A percentile compares a stretch with the other conserved stretches of the same genome.
phyloP scores from a whole-genome alignment of 2,329 filamentous ascomycete species.

The Nectriaceae sp. region DNA sequence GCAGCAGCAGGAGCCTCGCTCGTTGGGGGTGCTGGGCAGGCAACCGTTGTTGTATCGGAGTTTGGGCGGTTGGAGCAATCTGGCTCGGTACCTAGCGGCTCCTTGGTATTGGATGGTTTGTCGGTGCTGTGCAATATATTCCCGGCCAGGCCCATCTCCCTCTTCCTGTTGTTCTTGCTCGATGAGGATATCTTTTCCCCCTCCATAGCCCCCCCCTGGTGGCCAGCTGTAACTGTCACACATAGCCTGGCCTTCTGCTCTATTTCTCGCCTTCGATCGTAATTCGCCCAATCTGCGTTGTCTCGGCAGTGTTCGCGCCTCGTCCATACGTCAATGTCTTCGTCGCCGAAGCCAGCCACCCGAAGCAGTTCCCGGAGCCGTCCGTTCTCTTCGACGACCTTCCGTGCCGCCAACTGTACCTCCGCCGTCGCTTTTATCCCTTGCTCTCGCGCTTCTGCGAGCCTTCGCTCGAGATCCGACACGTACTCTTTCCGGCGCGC shows the following conservation, averaged over 20 bases:
- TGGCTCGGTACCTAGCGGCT: no score
- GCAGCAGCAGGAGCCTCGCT: no score
- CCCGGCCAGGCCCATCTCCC: no score
- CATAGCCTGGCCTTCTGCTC: slow-evolving; percentile 4
- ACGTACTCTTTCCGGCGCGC: slow-evolving; percentile 8
- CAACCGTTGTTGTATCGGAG: no score
- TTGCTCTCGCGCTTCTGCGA: slow-evolving; percentile 3
- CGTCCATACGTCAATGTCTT: slow-evolving; percentile 3
- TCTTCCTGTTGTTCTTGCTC: no score
- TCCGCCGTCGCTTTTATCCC: slow-evolving; percentile 3
- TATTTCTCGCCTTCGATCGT: not conserved
- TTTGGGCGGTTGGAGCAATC: no score
- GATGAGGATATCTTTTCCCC: no score
- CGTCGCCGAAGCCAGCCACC: slow-evolving; percentile 1
- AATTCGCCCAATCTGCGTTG: not conserved
- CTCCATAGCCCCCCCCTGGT: no score
- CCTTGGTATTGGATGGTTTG: no score
- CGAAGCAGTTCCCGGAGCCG: slow-evolving; percentile 4
- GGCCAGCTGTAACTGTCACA: no score
- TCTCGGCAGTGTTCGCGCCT: not conserved
- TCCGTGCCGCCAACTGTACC: slow-evolving; percentile 3
- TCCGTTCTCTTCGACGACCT: slow-evolving; percentile 2
- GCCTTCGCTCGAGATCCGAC: slow-evolving; percentile 4
- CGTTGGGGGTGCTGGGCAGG: no score
- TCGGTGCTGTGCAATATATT: no score